phyloP scores from a whole-genome alignment of 176 grass and related monocot genomes.

The Juncus effusus region DNA sequence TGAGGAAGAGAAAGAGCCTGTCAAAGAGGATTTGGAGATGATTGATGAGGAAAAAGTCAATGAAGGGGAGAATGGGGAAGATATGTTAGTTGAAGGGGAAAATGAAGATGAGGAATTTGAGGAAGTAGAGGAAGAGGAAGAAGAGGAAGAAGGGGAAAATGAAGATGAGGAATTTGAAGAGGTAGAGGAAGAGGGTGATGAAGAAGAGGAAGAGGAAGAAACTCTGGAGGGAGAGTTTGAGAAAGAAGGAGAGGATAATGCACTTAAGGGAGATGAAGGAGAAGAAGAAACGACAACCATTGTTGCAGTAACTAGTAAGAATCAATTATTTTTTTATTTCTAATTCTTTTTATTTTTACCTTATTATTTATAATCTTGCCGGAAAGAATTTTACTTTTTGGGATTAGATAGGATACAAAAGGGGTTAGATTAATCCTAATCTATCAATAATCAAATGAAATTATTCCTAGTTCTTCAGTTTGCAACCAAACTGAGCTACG shows the following conservation, averaged over 20 bases:
- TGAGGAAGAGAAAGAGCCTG: slow-evolving; percentile 19
- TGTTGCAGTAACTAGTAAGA: slow-evolving; percentile 5
- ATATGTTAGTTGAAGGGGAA: not conserved
- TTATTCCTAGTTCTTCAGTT: too few species aligned
- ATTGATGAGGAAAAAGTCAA: not conserved
- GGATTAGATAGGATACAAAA: too few species aligned
- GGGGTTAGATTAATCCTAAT: too few species aligned
- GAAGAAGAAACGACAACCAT: slow-evolving; percentile 12
- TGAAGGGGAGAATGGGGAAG: slow-evolving; percentile 6
- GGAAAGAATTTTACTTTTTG: too few species aligned
- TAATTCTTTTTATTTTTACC: not conserved
- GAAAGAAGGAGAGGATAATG: slow-evolving; percentile 21
- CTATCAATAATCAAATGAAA: too few species aligned
- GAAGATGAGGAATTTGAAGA: not conserved
- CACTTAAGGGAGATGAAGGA: slow-evolving; percentile 11
- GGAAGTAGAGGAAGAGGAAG: slow-evolving; percentile 1
- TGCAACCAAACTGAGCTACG: too few species aligned
- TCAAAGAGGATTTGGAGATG: not conserved
- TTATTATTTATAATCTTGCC: not conserved
- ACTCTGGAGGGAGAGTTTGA: slow-evolving; percentile 24
- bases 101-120: not conserved
- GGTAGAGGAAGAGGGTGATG: slow-evolving; percentile 5
- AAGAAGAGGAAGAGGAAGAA: slow-evolving; percentile 17
- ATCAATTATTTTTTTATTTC: not conserved
- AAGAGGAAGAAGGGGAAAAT: not conserved